Conservation (phyloP, 2,329 filamentous ascomycete genomes). For the Monosporascus ibericus region DNA sequence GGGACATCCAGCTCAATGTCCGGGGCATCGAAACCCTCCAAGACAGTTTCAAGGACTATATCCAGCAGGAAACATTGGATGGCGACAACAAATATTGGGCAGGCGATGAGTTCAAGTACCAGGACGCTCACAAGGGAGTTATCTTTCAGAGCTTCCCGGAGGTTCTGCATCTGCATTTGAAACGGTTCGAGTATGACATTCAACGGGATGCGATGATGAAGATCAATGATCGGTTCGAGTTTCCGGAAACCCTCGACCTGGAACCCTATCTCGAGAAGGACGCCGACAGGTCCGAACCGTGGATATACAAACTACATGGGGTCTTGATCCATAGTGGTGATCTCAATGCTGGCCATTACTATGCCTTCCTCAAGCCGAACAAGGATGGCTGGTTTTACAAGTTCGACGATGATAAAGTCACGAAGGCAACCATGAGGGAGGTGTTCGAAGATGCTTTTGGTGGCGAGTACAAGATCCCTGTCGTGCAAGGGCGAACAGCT, state of each 20-base stretch:
- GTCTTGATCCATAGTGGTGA: slow-evolving; percentile 96
- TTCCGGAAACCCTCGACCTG: slow-evolving; percentile 77
- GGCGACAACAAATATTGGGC: slow-evolving; percentile 99
- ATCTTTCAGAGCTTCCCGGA: slow-evolving; percentile 95
- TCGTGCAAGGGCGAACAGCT: slow-evolving; percentile 38
- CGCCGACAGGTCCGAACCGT: slow-evolving; percentile 81
- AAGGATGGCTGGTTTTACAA: slow-evolving; percentile 95
- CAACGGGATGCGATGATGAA: slow-evolving; percentile 98
- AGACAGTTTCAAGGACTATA: slow-evolving; percentile 93
- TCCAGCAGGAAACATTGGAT: slow-evolving; percentile 93
- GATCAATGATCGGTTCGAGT: slow-evolving; percentile 89
- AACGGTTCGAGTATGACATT: slow-evolving; percentile 97
- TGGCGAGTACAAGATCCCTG: slow-evolving; percentile 64
- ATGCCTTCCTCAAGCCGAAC: slow-evolving; percentile 89
- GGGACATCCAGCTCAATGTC: slow-evolving; percentile 97
- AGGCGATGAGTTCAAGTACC: slow-evolving; percentile 79
- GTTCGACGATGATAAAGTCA: slow-evolving; percentile 96
- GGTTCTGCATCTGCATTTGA: slow-evolving; percentile 89
- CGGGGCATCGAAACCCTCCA: slow-evolving; percentile 87
- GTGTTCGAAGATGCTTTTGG: slow-evolving; percentile 96
- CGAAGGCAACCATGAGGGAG: slow-evolving; percentile 84
- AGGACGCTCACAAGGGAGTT: slow-evolving; percentile 95
- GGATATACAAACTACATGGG: slow-evolving; percentile 87
- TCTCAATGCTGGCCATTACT: slow-evolving; percentile 95
- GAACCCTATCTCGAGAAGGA: slow-evolving; percentile 80